Base-by-base conservation (phyloP, 2,329 filamentous ascomycete genomes). In the Aspergillus tamarii region DNA sequence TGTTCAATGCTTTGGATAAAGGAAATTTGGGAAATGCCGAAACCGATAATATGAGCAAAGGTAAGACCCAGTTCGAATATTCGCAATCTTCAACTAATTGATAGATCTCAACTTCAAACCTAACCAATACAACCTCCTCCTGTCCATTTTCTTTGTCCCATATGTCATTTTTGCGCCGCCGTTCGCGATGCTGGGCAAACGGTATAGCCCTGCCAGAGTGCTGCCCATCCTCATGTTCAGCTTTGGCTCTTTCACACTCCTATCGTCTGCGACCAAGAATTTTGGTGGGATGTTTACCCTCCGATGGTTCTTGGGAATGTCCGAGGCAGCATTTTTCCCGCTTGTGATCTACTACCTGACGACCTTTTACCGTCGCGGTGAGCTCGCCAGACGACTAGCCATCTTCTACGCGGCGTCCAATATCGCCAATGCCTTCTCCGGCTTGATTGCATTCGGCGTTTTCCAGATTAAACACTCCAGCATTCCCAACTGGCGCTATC, bases 321-420 rank as follows among this genome's bases (percentile, higher is more conserved):
- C 87, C 0, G 89, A 92, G 72, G 83, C 83, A 1, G 89, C 85
- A 2, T 91, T 91, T 77, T 91, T 91, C 71, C 89, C 90, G 0
- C 77, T 90, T 4, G 89, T 91, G 23, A 88, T 88, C 64, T 88
- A 88, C 75, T 88, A 88, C 66, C 78, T 85, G 57, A 87, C 85
- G 1, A 87, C 84, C 2, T 92, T 92, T 75, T 93, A 93, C 74
- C 85, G 89, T 19, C 85, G 90, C 60, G 87, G 87, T 36, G 90
- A 93, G 73, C 84, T 93, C 3, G 90, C 89, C 7, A 83, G 90
- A 10, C 86, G 90, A 3, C 81, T 92, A 1, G 89, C 89, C 41
- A 80, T 92, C 63, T 93, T 93, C 79, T 94, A 93, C 69, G 91
- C 90, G 0, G 90, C 90, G 0, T 88, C 86, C 28, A 91, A 90